Percentiles rank a stretch among this genome's conserved stretches.
Conservation (phyloP, 2,329 filamentous ascomycete species). For the Cadophora malorum region DNA sequence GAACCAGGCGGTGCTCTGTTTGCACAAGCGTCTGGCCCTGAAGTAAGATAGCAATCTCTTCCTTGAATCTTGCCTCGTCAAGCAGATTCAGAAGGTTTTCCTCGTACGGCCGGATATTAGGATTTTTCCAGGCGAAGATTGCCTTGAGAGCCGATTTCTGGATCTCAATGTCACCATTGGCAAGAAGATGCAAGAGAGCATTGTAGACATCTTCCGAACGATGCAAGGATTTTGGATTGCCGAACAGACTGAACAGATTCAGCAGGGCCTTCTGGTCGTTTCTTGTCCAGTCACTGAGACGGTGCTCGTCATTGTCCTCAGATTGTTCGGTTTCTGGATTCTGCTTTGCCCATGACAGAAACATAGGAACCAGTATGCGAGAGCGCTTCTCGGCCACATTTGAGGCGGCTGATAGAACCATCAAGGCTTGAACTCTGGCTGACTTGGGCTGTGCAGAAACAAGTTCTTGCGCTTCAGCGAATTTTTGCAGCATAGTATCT, state of each 20-base stretch:
- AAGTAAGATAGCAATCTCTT: slow-evolving; percentile 90
- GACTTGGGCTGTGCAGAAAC: slow-evolving; percentile 58
- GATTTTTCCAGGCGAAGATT: slow-evolving; percentile 87
- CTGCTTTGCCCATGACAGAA: slow-evolving; percentile 78
- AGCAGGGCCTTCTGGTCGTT: slow-evolving; percentile 86
- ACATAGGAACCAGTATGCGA: slow-evolving; percentile 81
- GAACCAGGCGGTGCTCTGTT: slow-evolving; percentile 70
- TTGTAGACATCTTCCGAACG: slow-evolving; percentile 77
- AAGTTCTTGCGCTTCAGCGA: slow-evolving; percentile 67
- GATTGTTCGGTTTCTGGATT: slow-evolving; percentile 45
- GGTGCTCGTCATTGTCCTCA: slow-evolving; percentile 39
- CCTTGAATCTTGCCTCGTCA: slow-evolving; percentile 90
- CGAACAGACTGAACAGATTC: slow-evolving; percentile 80
- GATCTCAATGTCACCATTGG: slow-evolving; percentile 88
- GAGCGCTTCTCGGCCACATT: slow-evolving; percentile 85
- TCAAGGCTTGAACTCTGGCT: slow-evolving; percentile 79
- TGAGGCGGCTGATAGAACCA: slow-evolving; percentile 76
- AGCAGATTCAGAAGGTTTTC: slow-evolving; percentile 86
- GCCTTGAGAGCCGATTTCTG: slow-evolving; percentile 86
- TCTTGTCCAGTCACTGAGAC: slow-evolving; percentile 67
- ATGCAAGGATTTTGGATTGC: slow-evolving; percentile 85
- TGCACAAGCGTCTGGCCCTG: slow-evolving; percentile 77
- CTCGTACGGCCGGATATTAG: slow-evolving; percentile 76
- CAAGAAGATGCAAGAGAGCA: slow-evolving; percentile 75
- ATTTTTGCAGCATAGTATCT: slow-evolving; percentile 65